These are phyloP conservation scores for Arachnopeziza araneosa DNA, from an alignment of 2,329 filamentous ascomycete genomes.

Conservation along the genomic window DNA sequence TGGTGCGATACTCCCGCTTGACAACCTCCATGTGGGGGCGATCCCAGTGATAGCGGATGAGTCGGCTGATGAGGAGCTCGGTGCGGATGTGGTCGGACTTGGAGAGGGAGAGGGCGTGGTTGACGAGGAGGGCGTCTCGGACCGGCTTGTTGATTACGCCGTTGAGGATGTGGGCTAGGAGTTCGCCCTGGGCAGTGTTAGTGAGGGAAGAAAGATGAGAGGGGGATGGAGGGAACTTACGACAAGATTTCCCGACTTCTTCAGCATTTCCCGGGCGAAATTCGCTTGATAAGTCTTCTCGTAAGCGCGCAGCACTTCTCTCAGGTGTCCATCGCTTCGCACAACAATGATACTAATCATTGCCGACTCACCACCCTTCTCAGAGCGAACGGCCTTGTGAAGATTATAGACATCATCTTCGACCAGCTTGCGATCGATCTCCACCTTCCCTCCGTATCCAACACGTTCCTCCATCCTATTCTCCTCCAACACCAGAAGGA, in stretches of 20 bases:
- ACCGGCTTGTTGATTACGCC: slow-evolving; percentile 94
- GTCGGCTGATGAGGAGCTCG: slow-evolving; percentile 79
- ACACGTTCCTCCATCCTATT: slow-evolving; percentile 68
- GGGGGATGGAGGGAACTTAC: slow-evolving; percentile 52
- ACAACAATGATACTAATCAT: slow-evolving; percentile 83
- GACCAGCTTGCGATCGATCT: slow-evolving; percentile 43
- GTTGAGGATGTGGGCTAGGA: slow-evolving; percentile 91
- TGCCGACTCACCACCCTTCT: slow-evolving; percentile 77
- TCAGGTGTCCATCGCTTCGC: slow-evolving; percentile 74
- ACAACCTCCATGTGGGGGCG: slow-evolving; percentile 71
- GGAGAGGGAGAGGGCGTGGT: slow-evolving; percentile 79
- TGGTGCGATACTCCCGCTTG: slow-evolving; percentile 71
- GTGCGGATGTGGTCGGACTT: slow-evolving; percentile 62
- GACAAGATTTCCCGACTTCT: slow-evolving; percentile 86
- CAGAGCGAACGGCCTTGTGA: slow-evolving; percentile 59
- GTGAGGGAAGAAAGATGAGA: neutral
- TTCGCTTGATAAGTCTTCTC: slow-evolving; percentile 69
- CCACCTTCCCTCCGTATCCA: neutral
- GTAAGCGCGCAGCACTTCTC: slow-evolving; percentile 73
- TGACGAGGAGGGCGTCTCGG: slow-evolving; percentile 82
- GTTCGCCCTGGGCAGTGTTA: slow-evolving; percentile 65
- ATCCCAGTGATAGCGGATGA: slow-evolving; percentile 93
- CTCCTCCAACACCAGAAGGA: slow-evolving; percentile 78
- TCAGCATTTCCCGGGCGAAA: slow-evolving; percentile 81
- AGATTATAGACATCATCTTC: slow-evolving; percentile 69